Conservation (phyloP, 2,329 filamentous ascomycete species). For the Corinectria fuckeliana region DNA sequence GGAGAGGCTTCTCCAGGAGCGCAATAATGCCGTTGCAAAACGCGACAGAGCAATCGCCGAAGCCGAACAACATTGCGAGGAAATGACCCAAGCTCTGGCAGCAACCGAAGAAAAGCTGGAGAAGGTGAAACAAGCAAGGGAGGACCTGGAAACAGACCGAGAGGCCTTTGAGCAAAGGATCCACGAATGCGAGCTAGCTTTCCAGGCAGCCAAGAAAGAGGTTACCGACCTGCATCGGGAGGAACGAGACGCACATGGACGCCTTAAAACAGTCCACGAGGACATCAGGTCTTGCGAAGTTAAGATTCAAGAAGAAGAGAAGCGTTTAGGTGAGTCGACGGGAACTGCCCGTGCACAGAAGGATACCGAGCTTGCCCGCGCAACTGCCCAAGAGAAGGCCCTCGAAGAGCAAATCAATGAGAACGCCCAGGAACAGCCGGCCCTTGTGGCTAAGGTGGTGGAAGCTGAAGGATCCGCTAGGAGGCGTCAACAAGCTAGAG, state of each 20-base stretch:
- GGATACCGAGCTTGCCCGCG: slow-evolving; percentile 56
- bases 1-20: slow-evolving; percentile 60
- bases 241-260: slow-evolving; percentile 68
- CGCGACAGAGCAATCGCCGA: slow-evolving; percentile 37
- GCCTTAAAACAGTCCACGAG: slow-evolving; percentile 60
- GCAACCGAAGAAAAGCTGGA: slow-evolving; percentile 53
- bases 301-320: slow-evolving; percentile 62
- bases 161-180: slow-evolving; percentile 52
- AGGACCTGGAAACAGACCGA: slow-evolving; percentile 54
- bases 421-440: slow-evolving; percentile 40
- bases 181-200: slow-evolving; percentile 55
- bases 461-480: slow-evolving; percentile 41
- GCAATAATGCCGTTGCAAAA: slow-evolving; percentile 38
- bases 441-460: slow-evolving; percentile 42
- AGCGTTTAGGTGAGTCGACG: slow-evolving; percentile 69
- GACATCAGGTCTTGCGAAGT: slow-evolving; percentile 53
- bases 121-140: slow-evolving; percentile 47
- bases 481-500: slow-evolving; percentile 42
- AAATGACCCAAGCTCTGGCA: slow-evolving; percentile 58
- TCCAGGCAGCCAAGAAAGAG: slow-evolving; percentile 59
- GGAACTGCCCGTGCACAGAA: slow-evolving; percentile 73
- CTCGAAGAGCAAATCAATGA: slow-evolving; percentile 39
- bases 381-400: slow-evolving; percentile 35
- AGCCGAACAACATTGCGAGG: slow-evolving; percentile 39
- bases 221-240: slow-evolving; percentile 63